Conservation (phyloP, 371 early-diverging fungal species). For the Syncephalastrum monosporum region DNA sequence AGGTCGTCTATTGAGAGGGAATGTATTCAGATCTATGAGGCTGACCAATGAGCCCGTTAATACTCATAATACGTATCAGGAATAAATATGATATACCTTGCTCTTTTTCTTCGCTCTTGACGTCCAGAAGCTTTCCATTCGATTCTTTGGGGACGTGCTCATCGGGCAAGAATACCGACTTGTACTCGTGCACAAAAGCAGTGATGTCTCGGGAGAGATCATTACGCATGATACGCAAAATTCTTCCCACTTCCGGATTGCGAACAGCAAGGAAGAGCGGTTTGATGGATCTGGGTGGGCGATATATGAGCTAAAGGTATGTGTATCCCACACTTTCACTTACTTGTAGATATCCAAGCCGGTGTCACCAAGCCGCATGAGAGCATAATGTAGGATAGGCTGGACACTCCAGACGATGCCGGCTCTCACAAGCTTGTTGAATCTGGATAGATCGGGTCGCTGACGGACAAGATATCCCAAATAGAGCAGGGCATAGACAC, state of each 20-base stretch:
- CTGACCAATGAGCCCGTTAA: no score
- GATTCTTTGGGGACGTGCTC: background rate
- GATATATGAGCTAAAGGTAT: background rate
- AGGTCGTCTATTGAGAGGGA: no score
- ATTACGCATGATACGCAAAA: conserved; percentile 31
- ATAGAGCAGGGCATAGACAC: conserved; percentile 60
- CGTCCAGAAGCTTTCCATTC: no score
- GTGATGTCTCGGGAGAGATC: conserved; percentile 36
- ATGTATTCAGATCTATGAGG: no score
- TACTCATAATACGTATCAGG: no score
- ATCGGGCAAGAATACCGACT: conserved; percentile 9
- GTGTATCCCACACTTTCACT: background rate
- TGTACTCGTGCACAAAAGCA: conserved; percentile 22
- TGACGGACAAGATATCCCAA: conserved; percentile 44
- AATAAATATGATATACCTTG: no score
- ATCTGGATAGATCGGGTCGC: conserved; percentile 24
- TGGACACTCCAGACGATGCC: conserved; percentile 53
- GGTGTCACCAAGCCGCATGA: conserved; percentile 83
- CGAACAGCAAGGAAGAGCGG: conserved; percentile 82
- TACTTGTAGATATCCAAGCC: conserved; percentile 84
- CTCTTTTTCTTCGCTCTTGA: no score
- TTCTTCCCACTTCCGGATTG: conserved; percentile 39
- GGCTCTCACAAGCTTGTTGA: conserved; percentile 30
- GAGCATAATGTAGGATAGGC: conserved; percentile 75
- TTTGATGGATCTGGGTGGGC: conserved; percentile 67